A percentile compares a stretch with the other conserved stretches of the same genome.
Evolutionary conservation across 176 grass and related monocot genomes (phyloP).

Genomic region (Bolboschoenus planiculmis): DNA sequence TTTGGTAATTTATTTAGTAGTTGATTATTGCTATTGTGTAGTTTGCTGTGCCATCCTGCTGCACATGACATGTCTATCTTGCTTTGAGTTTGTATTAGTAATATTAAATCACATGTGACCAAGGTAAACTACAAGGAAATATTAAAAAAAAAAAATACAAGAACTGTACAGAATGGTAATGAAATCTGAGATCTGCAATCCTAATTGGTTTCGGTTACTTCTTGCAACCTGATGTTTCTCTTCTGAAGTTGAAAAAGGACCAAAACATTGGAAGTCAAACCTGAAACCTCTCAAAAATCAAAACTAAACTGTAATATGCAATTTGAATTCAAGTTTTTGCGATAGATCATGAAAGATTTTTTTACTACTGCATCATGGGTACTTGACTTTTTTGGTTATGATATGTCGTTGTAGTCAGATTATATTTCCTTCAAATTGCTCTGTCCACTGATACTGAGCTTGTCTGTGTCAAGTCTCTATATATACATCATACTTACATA

Average conservation of each 20-base stretch:
- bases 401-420: background rate
- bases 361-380: background rate
- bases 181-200: background rate
- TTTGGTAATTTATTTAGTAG: conserved; percentile 38
- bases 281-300: background rate
- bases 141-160: background rate
- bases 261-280: background rate
- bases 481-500: background rate
- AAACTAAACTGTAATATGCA: background rate
- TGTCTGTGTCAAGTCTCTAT: background rate
- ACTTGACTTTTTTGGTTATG: background rate
- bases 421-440: background rate
- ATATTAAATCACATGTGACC: background rate
- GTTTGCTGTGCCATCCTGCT: background rate
- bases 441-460: background rate
- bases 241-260: background rate
- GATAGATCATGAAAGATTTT: background rate
- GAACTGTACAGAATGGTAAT: background rate
- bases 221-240: background rate
- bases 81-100: background rate
- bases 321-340: background rate
- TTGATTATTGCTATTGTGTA: background rate
- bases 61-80: background rate
- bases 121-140: background rate
- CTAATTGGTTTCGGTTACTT: background rate